Conservation (phyloP, 768 basidiomycete species). For the Mycena indigotica region DNA sequence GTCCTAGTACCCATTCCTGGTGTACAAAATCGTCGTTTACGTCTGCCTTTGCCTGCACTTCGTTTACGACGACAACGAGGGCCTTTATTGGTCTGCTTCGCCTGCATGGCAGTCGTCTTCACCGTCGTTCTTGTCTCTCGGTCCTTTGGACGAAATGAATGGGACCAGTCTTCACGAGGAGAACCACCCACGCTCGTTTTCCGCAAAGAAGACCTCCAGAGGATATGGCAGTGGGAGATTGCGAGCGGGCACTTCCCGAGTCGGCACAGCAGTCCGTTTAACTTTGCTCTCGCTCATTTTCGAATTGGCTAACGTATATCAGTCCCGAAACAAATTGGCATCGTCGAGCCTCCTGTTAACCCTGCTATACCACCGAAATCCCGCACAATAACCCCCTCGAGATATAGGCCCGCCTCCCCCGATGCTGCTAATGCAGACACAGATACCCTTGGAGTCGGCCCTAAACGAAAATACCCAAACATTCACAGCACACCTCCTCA, state of each 20-base stretch:
- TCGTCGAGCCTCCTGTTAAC: constrained; percentile 58
- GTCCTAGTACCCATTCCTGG: constrained; percentile 62
- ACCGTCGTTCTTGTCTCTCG: constrained; percentile 49
- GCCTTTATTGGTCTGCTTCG: constrained; percentile 53
- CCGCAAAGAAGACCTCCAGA: constrained; percentile 68
- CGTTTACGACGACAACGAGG: constrained; percentile 58
- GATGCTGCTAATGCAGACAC: constrained; percentile 40
- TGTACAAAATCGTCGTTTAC: constrained; percentile 56
- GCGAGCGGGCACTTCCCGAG: constrained; percentile 89
- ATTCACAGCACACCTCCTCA: constrained; percentile 58
- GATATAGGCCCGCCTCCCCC: constrained; percentile 47
- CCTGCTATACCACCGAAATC: constrained; percentile 63
- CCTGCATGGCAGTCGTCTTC: constrained; percentile 53
- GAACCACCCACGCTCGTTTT: constrained; percentile 73
- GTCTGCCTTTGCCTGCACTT: constrained; percentile 59
- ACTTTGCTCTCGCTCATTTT: constrained; percentile 1
- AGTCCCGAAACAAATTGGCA: constrained; percentile 69
- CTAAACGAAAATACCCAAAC: constrained; percentile 75
- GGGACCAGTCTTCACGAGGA: constrained; percentile 44
- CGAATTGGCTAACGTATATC: constrained; percentile 11
- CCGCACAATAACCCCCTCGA: constrained; percentile 47
- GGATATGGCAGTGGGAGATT: constrained; percentile 94
- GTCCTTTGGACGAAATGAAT: constrained; percentile 43
- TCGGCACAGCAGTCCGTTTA: constrained; percentile 59
- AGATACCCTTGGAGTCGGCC: constrained; percentile 67